Percentiles rank a stretch among this genome's conserved stretches.
Evolutionary conservation across 345 rosid genomes (phyloP).

Genomic region (Citrus australasica): DNA sequence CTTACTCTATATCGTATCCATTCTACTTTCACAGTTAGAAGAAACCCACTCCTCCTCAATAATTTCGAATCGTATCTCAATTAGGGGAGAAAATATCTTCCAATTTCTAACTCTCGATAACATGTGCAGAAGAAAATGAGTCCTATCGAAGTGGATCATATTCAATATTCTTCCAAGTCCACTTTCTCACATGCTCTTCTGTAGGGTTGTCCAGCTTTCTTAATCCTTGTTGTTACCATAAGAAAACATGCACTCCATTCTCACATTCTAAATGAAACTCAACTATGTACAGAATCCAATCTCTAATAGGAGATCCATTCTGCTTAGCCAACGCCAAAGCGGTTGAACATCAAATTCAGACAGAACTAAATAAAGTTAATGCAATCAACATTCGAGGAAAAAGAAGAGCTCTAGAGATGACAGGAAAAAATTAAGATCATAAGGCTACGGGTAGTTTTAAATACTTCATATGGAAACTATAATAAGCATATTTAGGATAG

Average conservation of each 20-base stretch:
- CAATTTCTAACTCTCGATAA: neutral
- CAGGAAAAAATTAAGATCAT: neutral
- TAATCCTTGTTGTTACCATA: neutral
- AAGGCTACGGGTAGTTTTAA: neutral
- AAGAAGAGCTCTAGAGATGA: neutral
- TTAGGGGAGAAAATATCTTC: neutral
- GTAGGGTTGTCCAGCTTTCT: neutral
- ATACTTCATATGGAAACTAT: neutral
- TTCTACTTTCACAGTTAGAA: neutral
- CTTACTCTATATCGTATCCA: neutral
- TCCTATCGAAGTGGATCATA: neutral
- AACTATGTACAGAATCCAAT: neutral
- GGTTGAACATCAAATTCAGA: neutral
- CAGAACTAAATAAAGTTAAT: neutral
- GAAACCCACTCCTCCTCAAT: neutral
- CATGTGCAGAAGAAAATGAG: neutral
- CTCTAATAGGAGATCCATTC: neutral
- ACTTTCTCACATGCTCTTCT: neutral
- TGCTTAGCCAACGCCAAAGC: neutral
- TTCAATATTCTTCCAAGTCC: neutral
- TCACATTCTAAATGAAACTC: neutral
- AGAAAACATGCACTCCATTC: neutral
- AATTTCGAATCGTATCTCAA: neutral
- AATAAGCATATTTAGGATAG: constrained; percentile 16
- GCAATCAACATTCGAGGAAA: neutral